Evolutionary conservation across 257 asterid genomes (phyloP).

Genomic region (Eustoma russellianum): DNA sequence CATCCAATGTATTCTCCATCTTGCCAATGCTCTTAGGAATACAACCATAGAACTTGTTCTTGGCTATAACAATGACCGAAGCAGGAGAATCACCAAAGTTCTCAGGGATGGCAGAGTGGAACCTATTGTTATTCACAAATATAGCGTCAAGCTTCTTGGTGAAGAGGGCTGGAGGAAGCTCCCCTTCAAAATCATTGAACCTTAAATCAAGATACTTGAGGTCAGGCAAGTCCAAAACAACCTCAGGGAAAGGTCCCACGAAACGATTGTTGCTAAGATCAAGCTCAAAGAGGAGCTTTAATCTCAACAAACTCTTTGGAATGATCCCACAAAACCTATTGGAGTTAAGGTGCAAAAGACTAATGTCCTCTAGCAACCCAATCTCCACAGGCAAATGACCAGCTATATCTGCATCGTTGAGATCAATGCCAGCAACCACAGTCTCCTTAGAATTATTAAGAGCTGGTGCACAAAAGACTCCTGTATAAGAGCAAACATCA

Average conservation of each 20-base stretch:
- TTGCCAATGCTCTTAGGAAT: slow-evolving; percentile 59
- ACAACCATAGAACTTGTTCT: slow-evolving; percentile 55
- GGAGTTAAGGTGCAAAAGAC: slow-evolving; percentile 69
- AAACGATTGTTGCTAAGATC: slow-evolving; percentile 89
- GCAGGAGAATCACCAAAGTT: slow-evolving; percentile 63
- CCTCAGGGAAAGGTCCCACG: slow-evolving; percentile 68
- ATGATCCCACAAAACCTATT: slow-evolving; percentile 81
- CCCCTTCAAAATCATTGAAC: slow-evolving; percentile 83
- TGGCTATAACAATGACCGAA: slow-evolving; percentile 51
- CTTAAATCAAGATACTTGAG: slow-evolving; percentile 68
- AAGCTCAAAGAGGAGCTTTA: slow-evolving; percentile 45
- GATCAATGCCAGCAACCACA: slow-evolving; percentile 81
- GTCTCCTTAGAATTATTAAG: slow-evolving; percentile 37
- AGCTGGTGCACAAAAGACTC: slow-evolving; percentile 57
- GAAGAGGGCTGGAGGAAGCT: slow-evolving; percentile 33
- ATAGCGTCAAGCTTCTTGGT: slow-evolving; percentile 46
- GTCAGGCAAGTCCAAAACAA: slow-evolving; percentile 37
- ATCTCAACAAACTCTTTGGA: slow-evolving; percentile 37
- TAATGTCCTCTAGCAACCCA: slow-evolving; percentile 49
- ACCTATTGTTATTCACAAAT: slow-evolving; percentile 54
- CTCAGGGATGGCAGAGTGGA: slow-evolving; percentile 43
- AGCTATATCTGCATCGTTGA: slow-evolving; percentile 75
- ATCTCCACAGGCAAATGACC: slow-evolving; percentile 79
- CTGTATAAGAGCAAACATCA: slow-evolving; percentile 59
- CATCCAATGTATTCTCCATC: slow-evolving; percentile 55